Base-by-base conservation (phyloP, 2,329 filamentous ascomycete genomes). In the Lasiodiplodia theobromae region DNA sequence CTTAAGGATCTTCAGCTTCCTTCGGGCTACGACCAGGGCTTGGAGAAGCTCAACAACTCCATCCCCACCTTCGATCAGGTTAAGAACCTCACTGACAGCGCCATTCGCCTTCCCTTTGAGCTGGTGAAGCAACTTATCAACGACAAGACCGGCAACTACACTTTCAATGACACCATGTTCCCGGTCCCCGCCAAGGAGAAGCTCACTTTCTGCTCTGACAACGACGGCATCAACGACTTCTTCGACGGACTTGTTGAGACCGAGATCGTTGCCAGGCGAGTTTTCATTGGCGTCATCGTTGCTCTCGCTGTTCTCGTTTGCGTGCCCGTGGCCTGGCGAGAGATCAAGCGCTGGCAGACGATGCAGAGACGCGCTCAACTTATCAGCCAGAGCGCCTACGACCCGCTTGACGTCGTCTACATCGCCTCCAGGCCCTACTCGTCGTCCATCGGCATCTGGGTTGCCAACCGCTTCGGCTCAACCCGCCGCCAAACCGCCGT, bases 391-490 rank as follows among this genome's bases (percentile, higher is more conserved):
- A 84, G 90, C 67, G 86, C 88, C 37, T 89, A 89, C 76, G 94
- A 98, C 75, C 87, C 91, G 0, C 89, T 97, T 86, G 95, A 98
- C 77, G 89, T 94, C 44, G 88, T 97, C 52, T 97, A 97, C 80
- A 91, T 97, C 72, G 89, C 91, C 38, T 94, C 93, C 40, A 88
- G 93, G 25, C 94, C 95, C 1, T 88, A 91, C 73, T 92, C 93
- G 0, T 88, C 93, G 1, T 85, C 86, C 2, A 82, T 86, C 34
- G 95, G 94, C 51, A 86, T 97, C 77, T 90, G 87, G 80, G 73
- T 92, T 23, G 88, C 92, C 7, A 86, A 86, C 64, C 86, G 83
- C 69, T 89, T 95, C 80, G 87, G 86, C 66, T 87, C 79, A 81
- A 80, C 80, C 75, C 86, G 90, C 72, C 86, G 88, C 64, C 90